phyloP scores from a whole-genome alignment of 2,329 filamentous ascomycete species.

The Aureobasidium leucospermi region DNA sequence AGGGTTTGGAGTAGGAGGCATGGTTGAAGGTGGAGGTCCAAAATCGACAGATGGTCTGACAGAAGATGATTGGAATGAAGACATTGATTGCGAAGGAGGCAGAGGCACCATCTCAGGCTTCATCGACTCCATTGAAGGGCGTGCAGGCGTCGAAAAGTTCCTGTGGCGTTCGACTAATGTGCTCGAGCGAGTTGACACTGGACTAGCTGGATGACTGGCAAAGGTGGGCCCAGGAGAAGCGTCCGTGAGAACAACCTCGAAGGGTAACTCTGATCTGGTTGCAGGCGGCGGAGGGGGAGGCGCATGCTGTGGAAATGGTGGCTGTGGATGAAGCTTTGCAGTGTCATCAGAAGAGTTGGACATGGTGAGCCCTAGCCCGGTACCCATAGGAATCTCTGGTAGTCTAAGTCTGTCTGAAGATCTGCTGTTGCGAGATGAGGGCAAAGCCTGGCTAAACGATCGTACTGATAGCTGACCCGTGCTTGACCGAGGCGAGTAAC shows the following conservation, averaged over 20 bases:
- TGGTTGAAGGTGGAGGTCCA: slow-evolving; percentile 18
- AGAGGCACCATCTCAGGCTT: slow-evolving; percentile 14
- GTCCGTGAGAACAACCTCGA: slow-evolving; percentile 12
- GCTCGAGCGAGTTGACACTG: background rate
- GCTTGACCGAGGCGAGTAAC: slow-evolving; percentile 29
- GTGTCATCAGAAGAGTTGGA: slow-evolving; percentile 19
- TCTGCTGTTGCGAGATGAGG: background rate
- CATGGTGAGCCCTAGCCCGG: slow-evolving; percentile 39
- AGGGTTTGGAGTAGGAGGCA: slow-evolving; percentile 22
- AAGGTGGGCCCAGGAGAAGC: background rate
- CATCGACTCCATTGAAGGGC: slow-evolving; percentile 16
- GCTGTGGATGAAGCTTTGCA: slow-evolving; percentile 33
- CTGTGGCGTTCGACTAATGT: slow-evolving; percentile 5
- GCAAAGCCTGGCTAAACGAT: background rate
- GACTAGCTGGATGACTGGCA: slow-evolving; percentile 8
- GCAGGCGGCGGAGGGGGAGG: slow-evolving; percentile 40
- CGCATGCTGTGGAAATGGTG: slow-evolving; percentile 37
- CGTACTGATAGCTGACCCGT: slow-evolving; percentile 21
- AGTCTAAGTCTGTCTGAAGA: slow-evolving; percentile 23
- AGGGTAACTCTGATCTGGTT: background rate
- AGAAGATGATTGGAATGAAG: slow-evolving; percentile 26
- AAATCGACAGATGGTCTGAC: slow-evolving; percentile 10
- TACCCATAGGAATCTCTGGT: slow-evolving; percentile 32
- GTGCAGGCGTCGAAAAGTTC: slow-evolving; percentile 9
- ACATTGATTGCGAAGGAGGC: slow-evolving; percentile 26